Evolutionary conservation across 2,329 filamentous ascomycete species (phyloP), one percentile per base, ranked within the genome.

Genomic region (Fusarium pilosicola): DNA sequence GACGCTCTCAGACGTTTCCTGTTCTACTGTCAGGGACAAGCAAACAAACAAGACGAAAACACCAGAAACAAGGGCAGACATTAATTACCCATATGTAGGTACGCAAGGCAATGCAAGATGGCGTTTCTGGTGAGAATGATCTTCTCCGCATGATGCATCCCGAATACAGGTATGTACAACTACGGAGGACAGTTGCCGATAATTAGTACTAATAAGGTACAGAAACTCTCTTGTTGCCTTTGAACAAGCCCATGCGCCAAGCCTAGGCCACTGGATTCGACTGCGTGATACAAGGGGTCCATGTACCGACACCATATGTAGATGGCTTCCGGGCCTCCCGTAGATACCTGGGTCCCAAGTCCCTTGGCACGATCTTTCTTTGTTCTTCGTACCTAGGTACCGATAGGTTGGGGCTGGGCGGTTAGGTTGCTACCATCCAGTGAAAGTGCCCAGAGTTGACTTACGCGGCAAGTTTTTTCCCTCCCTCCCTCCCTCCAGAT

Each of bases 211-310:
- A 34, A 14, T 32, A 34, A 34, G 32, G 32, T 34, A 20, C 22
- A 38, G 54, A 58, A 48, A 56, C 36, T 48, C 30, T 36, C n/a
- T 36, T 36, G 41, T 58, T 48, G 41, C 24, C 55, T 62, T 65
- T 65, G 44, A 41, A 55, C 65, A 46, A 69, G 55, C 45, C 58
- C 52, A 41, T 26, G 55, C 46, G 70, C 70, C 65, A 74, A 74
- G 70, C 34, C 61, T 48, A 71, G 34, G 46, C 56, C 66, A 56
- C 28, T 52, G 51, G 64, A n/a, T 59, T 59, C 65, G 66, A 41
- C 61, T 61, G 62, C 68, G 66, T 59, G 69, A 71, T 42, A 58
- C 67, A 46, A 58, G 52, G 36, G 18, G 0, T 6, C 2, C 10
- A 65, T 57, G 67, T 70, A 70, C 65, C 59, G 65, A 45, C 7